Percentiles rank a stretch among this genome's conserved stretches.
phyloP scores from a whole-genome alignment of 2,329 filamentous ascomycete species.

The Botryotinia convoluta region DNA sequence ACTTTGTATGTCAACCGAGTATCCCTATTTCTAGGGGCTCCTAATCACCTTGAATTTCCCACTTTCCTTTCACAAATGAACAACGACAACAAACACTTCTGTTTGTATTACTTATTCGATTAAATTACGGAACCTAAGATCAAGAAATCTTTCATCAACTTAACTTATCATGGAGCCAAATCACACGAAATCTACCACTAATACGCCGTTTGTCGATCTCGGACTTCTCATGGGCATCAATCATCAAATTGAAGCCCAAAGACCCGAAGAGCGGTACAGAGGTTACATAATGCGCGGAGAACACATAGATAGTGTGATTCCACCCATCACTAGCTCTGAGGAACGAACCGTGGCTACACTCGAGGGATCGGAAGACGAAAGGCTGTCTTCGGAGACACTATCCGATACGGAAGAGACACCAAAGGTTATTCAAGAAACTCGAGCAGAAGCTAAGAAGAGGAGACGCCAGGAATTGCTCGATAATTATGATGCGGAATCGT shows the following conservation, averaged over 20 bases:
- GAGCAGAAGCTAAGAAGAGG: not conserved
- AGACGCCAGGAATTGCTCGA: not conserved
- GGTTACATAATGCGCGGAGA: not conserved
- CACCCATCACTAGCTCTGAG: not conserved
- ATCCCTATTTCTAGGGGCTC: not conserved
- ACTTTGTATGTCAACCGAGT: conserved; percentile 2
- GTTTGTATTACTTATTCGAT: not conserved
- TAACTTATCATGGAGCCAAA: not conserved
- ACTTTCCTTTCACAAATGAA: not conserved
- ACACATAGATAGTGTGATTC: not conserved
- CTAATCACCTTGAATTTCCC: not conserved
- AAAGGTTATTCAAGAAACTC: not conserved
- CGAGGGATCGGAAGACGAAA: not conserved
- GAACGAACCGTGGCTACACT: not conserved
- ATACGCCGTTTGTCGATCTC: not conserved
- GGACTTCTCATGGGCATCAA: not conserved
- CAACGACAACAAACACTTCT: no score
- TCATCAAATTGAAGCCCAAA: not conserved
- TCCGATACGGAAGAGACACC: not conserved
- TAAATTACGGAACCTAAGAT: not conserved
- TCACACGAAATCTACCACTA: not conserved
- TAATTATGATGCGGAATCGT: not conserved
- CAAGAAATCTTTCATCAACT: not conserved
- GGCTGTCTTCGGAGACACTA: not conserved
- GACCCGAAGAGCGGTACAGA: not conserved